These are phyloP conservation scores for Heliosperma pusillum DNA, from an alignment of 148 eudicot species.

Conservation along the genomic window DNA sequence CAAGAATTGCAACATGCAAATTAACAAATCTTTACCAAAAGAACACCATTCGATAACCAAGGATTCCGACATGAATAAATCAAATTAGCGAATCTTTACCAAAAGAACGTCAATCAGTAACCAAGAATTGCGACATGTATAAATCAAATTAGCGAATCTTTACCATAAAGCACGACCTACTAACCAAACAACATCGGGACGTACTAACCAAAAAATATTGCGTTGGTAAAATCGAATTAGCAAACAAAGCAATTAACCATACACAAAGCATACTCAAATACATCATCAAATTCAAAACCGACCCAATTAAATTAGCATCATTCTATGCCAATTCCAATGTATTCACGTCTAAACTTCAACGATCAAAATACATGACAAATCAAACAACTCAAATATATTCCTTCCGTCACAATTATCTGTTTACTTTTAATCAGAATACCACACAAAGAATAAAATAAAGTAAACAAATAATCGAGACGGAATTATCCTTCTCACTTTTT, in stretches of 20 bases:
- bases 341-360: neutral
- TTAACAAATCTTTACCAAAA: no score
- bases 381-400: neutral
- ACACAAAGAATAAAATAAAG: no score
- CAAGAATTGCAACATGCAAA: no score
- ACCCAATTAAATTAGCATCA: neutral
- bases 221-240: neutral
- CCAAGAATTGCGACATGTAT: neutral
- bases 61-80: no score
- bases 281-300: neutral
- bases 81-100: no score
- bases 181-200: no score
- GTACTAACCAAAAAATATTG: no score
- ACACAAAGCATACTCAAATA: neutral
- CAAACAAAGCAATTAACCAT: neutral
- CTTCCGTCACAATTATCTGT: no score
- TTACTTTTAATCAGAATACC: no score
- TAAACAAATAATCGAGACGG: neutral
- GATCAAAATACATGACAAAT: neutral
- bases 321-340: neutral
- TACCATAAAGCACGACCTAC: neutral
- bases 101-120: no score
- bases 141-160: neutral
- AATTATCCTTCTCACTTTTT: constrained; percentile 12
- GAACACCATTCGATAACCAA: no score